phyloP scores from a whole-genome alignment of 805 yeast species.

The Cyberlindnera sargentensis region DNA sequence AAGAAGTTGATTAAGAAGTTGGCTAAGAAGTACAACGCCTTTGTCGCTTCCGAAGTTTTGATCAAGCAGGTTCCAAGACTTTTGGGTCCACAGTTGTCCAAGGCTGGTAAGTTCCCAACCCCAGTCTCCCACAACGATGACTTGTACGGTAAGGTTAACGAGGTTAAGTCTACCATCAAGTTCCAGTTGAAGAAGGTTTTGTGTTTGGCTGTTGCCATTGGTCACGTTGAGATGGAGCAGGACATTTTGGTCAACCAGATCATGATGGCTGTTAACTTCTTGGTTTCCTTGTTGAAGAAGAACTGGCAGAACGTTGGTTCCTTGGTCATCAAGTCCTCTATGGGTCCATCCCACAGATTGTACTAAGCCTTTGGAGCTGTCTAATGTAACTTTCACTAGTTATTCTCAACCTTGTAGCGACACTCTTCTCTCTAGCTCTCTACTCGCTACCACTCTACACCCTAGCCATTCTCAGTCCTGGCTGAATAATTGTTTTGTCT shows the following conservation, averaged over 20 bases:
- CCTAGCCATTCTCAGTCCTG: neutral
- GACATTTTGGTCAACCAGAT: conserved; percentile 94
- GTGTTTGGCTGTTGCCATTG: conserved; percentile 99
- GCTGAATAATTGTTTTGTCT: too few species aligned
- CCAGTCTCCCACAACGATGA: conserved; percentile 99
- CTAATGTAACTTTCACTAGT: neutral
- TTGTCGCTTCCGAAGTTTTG: conserved; percentile 98
- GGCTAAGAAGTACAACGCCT: conserved; percentile 99
- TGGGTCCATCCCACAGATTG: conserved; percentile 99
- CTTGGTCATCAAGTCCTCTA: conserved; percentile 95
- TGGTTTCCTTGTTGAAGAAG: conserved; percentile 98
- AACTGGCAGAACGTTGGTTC: conserved; percentile 99
- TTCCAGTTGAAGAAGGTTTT: conserved; percentile 99
- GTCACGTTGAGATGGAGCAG: conserved; percentile 99
- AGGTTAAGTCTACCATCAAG: conserved; percentile 98
- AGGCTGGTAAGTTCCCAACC: conserved; percentile 99
- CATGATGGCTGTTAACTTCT: conserved; percentile 98
- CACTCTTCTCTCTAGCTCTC: neutral
- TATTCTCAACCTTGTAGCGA: neutral
- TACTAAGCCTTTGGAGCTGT: conserved; percentile 51
- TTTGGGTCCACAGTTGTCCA: conserved; percentile 99
- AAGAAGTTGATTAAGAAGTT: conserved; percentile 99
- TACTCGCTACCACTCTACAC: neutral
- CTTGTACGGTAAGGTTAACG: conserved; percentile 90
- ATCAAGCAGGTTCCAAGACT: conserved; percentile 99